These are phyloP conservation scores for Chrysochromulina parva DNA, from an alignment of 78 protist species.

Conservation along the genomic window DNA sequence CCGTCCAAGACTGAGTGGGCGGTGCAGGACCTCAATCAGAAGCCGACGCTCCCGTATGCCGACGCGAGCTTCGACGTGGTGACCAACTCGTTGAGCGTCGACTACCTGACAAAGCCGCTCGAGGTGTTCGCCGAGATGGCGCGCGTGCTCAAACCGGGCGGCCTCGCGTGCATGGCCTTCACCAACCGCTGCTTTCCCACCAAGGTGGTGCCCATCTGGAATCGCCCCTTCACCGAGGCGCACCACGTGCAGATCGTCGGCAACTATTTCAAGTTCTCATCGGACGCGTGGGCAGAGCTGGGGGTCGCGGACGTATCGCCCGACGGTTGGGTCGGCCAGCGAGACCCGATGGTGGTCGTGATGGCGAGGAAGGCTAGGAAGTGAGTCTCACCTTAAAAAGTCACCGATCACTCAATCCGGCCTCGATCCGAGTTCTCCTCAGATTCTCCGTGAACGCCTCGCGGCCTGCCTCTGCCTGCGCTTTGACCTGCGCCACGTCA, in stretches of 20 bases:
- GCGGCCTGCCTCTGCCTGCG: too few relatives aligned
- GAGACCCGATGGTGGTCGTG: neutral
- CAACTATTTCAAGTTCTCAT: neutral
- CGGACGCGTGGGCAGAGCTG: neutral
- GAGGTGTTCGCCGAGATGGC: neutral
- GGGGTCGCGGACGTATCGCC: neutral
- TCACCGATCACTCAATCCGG: too few relatives aligned
- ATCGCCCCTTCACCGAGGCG: neutral
- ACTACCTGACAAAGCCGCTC: neutral
- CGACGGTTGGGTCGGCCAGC: neutral
- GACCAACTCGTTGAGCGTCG: neutral
- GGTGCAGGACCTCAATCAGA: constrained; percentile 1
- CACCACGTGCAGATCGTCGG: neutral
- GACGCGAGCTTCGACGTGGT: neutral
- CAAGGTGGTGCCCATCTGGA: neutral
- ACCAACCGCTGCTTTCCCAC: constrained; percentile 20
- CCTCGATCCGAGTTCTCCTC: too few relatives aligned
- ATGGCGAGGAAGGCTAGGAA: neutral
- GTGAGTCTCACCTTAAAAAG: too few relatives aligned
- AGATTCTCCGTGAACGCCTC: too few relatives aligned
- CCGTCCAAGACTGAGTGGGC: neutral
- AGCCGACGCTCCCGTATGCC: neutral
- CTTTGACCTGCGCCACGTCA: too few relatives aligned
- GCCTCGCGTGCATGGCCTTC: neutral
- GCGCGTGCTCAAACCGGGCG: constrained; percentile 12